Percentiles rank a stretch among this genome's conserved stretches.
Evolutionary conservation across 106 monocot species (phyloP).

Genomic region (Dioscorea dumetorum): DNA sequence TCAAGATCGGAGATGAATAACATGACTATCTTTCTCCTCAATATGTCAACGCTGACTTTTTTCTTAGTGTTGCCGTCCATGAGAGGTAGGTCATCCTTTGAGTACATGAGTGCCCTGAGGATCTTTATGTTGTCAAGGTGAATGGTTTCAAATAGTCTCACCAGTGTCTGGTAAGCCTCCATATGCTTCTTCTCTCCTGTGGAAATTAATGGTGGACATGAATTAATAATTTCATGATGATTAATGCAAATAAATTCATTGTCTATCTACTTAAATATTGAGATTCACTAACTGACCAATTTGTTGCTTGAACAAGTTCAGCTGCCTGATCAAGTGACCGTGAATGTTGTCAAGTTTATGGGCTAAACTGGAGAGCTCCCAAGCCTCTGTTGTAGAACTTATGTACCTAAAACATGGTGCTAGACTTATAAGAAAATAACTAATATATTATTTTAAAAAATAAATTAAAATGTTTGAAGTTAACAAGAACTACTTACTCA

Average conservation of each 20-base stretch:
- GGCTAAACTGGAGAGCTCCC: slow-evolving; percentile 83
- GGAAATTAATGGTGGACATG: no score
- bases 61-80: slow-evolving; percentile 50
- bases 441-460: no score
- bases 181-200: slow-evolving; percentile 60
- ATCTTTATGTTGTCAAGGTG: slow-evolving; percentile 88
- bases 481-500: slow-evolving; percentile 44
- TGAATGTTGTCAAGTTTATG: slow-evolving; percentile 66
- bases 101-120: slow-evolving; percentile 48
- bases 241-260: no score
- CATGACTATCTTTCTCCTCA: slow-evolving; percentile 73
- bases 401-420: slow-evolving; percentile 33
- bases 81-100: slow-evolving; percentile 61
- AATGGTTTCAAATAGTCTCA: slow-evolving; percentile 46
- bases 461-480: neutral
- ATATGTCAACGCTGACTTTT: slow-evolving; percentile 42
- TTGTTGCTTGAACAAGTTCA: slow-evolving; percentile 27
- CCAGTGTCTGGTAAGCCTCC: slow-evolving; percentile 52
- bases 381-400: slow-evolving; percentile 51
- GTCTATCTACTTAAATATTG: no score
- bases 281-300: slow-evolving; percentile 31
- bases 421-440: neutral
- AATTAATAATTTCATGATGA: no score
- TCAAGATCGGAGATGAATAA: slow-evolving; percentile 65
- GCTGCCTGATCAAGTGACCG: slow-evolving; percentile 54